These are phyloP conservation scores for Botryosphaeria dothidea DNA, from an alignment of 2,329 filamentous ascomycete species.

Conservation along the genomic window DNA sequence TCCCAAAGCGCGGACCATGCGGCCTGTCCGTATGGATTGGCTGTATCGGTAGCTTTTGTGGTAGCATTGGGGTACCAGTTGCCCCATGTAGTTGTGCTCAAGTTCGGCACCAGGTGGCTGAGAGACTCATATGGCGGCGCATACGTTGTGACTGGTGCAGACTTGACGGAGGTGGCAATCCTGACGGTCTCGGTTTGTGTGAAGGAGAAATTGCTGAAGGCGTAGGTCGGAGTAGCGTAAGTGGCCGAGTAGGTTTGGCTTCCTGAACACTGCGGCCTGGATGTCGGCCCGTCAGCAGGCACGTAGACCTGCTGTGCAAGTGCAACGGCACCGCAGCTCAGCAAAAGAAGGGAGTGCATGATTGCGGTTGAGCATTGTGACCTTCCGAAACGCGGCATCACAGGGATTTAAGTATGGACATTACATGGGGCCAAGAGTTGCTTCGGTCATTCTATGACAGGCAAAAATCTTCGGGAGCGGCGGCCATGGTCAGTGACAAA, in stretches of 20 bases:
- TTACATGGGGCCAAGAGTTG: background rate
- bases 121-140: slow-evolving; percentile 38
- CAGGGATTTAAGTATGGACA: background rate
- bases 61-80: slow-evolving; percentile 42
- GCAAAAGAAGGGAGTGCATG: background rate
- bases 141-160: slow-evolving; percentile 35
- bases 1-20: slow-evolving; percentile 43
- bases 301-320: slow-evolving; percentile 40
- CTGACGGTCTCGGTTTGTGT: slow-evolving; percentile 43
- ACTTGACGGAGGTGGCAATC: slow-evolving; percentile 38
- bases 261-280: slow-evolving; percentile 30
- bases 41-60: slow-evolving; percentile 34
- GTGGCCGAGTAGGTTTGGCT: slow-evolving; percentile 26
- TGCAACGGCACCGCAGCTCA: background rate
- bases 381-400: background rate
- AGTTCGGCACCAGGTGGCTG: slow-evolving; percentile 35
- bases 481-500: background rate
- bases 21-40: slow-evolving; percentile 40
- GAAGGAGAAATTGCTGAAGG: slow-evolving; percentile 36
- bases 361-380: background rate
- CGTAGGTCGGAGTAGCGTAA: slow-evolving; percentile 31
- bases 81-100: slow-evolving; percentile 44
- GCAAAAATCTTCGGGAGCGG: background rate
- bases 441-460: background rate
- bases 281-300: slow-evolving; percentile 30